Conservation (phyloP, 805 yeast species). For the Sugiyamaella marilandica region DNA sequence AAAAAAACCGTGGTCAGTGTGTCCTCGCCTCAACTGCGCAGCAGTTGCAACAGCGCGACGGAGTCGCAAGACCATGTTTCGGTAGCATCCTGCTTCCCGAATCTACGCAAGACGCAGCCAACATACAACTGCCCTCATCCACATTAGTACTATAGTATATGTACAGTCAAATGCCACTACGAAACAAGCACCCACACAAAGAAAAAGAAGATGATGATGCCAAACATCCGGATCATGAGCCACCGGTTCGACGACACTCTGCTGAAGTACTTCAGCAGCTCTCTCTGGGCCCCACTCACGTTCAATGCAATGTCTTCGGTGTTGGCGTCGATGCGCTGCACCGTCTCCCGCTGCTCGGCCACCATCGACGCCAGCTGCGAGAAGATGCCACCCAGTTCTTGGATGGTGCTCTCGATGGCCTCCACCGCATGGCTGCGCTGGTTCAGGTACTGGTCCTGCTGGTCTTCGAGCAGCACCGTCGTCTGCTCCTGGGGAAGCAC, state of each 20-base stretch:
- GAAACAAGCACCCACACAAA: constrained; percentile 15
- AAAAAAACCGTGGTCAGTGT: too few species aligned
- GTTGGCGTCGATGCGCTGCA: constrained; percentile 90
- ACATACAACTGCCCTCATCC: too few species aligned
- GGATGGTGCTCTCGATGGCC: constrained; percentile 93
- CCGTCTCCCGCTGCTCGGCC: constrained; percentile 93
- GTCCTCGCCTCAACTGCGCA: too few species aligned
- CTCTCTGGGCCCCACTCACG: constrained; percentile 91
- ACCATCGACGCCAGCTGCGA: constrained; percentile 97
- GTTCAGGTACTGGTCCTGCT: constrained; percentile 65
- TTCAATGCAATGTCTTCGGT: constrained; percentile 90
- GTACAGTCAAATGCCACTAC: not conserved
- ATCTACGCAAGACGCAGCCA: not conserved
- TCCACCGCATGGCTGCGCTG: constrained; percentile 89
- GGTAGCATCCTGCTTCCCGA: too few species aligned
- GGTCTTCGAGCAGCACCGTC: constrained; percentile 78
- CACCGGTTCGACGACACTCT: constrained; percentile 85
- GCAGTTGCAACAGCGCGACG: too few species aligned
- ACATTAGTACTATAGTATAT: not conserved
- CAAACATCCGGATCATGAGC: constrained; percentile 86
- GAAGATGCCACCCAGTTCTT: constrained; percentile 91
- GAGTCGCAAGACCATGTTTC: too few species aligned
- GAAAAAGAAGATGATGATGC: constrained; percentile 52
- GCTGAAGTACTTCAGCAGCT: constrained; percentile 82
- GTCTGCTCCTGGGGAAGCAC: constrained; percentile 86